phyloP scores from a whole-genome alignment of 805 yeast species.

The Cyberlindnera xylosilytica region DNA sequence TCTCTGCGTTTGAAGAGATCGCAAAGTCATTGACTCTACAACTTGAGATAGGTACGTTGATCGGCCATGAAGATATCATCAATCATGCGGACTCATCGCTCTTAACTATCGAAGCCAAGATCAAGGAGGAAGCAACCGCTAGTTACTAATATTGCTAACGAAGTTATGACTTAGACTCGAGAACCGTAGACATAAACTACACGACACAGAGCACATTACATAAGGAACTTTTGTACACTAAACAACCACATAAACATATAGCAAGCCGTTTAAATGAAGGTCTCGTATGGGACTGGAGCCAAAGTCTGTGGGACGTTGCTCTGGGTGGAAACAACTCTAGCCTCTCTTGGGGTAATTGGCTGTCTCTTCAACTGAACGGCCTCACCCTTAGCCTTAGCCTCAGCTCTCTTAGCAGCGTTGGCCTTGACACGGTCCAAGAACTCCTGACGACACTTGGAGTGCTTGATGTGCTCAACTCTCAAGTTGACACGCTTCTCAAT shows the following conservation, averaged over 20 bases:
- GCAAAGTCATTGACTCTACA: slow-evolving; percentile 39
- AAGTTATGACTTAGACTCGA: neutral
- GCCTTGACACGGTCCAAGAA: slow-evolving; percentile 97
- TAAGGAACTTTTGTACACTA: slow-evolving; percentile 24
- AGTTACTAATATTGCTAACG: slow-evolving; percentile 1
- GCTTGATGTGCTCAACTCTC: slow-evolving; percentile 98
- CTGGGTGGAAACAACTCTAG: slow-evolving; percentile 79
- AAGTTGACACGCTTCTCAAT: slow-evolving; percentile 97
- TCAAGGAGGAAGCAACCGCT: slow-evolving; percentile 10
- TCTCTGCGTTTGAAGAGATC: slow-evolving; percentile 38
- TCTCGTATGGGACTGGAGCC: slow-evolving; percentile 99
- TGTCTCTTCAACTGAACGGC: slow-evolving; percentile 93
- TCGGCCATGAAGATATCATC: slow-evolving; percentile 30
- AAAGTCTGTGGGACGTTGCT: slow-evolving; percentile 91
- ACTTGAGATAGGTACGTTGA: slow-evolving; percentile 32
- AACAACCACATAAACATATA: slow-evolving; percentile 22
- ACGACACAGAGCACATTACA: no score
- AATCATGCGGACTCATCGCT: slow-evolving; percentile 22
- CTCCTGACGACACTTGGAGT: slow-evolving; percentile 99
- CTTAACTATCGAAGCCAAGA: slow-evolving; percentile 5
- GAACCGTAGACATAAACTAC: no score
- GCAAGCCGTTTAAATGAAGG: slow-evolving; percentile 74
- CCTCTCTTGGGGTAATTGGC: slow-evolving; percentile 96
- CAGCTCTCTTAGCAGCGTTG: slow-evolving; percentile 90
- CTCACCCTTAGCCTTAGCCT: slow-evolving; percentile 93